Evolutionary conservation across 495 filamentous ascomycete species (phyloP).

Genomic region (Penicillium pulvis): DNA sequence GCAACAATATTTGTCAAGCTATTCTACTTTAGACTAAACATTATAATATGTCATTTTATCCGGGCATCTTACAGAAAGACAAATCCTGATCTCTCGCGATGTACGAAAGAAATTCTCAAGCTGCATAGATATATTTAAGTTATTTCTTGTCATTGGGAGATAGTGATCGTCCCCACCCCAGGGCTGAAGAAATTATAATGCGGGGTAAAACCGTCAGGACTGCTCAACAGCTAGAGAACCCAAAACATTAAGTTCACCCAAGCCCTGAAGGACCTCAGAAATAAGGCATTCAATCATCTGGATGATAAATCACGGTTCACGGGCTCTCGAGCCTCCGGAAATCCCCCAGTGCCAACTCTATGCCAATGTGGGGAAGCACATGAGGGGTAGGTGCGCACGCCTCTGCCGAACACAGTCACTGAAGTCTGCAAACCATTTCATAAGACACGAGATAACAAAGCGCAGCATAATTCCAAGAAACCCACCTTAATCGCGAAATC

Average conservation of each 20-base stretch:
- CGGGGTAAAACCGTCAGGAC: neutral
- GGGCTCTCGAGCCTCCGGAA: slow-evolving; percentile 17
- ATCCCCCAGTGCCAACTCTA: slow-evolving; percentile 28
- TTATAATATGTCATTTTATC: no score
- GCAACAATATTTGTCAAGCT: no score
- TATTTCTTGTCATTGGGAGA: no score
- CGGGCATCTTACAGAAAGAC: no score
- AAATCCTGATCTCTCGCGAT: no score
- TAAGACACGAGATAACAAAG: neutral
- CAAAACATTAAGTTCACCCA: neutral
- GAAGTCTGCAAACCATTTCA: neutral
- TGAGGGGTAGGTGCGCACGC: neutral
- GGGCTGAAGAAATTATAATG: neutral
- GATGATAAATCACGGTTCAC: neutral
- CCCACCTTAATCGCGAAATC: no score
- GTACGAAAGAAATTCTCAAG: no score
- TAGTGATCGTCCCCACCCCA: no score
- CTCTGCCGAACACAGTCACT: neutral
- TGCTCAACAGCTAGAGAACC: no score
- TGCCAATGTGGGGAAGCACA: slow-evolving; percentile 17
- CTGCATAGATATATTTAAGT: no score
- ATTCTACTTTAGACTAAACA: no score
- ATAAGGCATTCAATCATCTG: neutral
- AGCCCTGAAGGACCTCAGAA: neutral
- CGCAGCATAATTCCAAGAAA: no score